phyloP scores from a whole-genome alignment of 2,329 filamentous ascomycete genomes.

The Penicillium hordei region DNA sequence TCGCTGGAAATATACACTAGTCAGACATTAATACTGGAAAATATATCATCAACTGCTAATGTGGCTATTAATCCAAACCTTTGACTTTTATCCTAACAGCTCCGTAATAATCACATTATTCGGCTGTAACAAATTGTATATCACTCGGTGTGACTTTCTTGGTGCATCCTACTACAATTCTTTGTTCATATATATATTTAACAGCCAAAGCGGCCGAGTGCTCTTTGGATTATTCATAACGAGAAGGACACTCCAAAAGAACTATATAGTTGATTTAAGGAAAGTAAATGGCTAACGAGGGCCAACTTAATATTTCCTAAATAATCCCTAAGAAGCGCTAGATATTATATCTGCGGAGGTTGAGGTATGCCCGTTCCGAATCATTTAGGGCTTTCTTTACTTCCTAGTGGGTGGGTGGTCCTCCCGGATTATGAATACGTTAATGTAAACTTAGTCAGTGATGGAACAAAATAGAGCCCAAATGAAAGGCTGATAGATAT shows the following conservation, averaged over 20 bases:
- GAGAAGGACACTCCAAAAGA: neutral
- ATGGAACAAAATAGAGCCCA: neutral
- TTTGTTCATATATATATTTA: neutral
- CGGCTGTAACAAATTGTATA: neutral
- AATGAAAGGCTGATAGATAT: neutral
- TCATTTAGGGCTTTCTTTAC: neutral
- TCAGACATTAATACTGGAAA: too few relatives aligned
- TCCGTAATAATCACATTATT: neutral
- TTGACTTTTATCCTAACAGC: too few relatives aligned
- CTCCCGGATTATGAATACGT: neutral
- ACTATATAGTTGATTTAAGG: neutral
- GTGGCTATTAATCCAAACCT: too few relatives aligned
- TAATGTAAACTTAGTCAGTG: too few relatives aligned
- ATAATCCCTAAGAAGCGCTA: neutral
- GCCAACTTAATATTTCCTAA: too few relatives aligned
- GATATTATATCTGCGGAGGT: neutral
- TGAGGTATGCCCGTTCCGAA: neutral
- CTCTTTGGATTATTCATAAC: neutral
- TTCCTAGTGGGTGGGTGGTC: neutral
- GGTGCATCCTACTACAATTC: neutral
- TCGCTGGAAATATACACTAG: too few relatives aligned
- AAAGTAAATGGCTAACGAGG: too few relatives aligned
- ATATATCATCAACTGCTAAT: too few relatives aligned
- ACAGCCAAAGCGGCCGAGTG: neutral
- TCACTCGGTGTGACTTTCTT: too few relatives aligned